Evolutionary conservation across 1,139 yeast genomes (phyloP).

Genomic region (Suhomyces coccinellae): DNA sequence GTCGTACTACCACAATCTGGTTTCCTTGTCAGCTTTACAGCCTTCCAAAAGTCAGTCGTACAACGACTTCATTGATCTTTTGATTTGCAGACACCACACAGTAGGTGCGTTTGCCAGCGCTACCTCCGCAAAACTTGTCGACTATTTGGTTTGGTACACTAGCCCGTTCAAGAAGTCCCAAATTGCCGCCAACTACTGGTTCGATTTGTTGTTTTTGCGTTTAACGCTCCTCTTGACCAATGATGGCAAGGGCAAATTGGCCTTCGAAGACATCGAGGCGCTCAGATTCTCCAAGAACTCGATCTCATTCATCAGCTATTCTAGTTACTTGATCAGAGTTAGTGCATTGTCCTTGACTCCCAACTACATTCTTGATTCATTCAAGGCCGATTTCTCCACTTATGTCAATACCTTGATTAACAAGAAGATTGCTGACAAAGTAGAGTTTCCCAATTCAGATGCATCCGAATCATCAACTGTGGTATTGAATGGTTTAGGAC

Average conservation of each 20-base stretch:
- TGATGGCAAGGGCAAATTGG: constrained; percentile 19
- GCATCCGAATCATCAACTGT: constrained; percentile 14
- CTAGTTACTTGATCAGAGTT: constrained; percentile 32
- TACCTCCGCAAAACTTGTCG: constrained; percentile 32
- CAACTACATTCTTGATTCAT: constrained; percentile 22
- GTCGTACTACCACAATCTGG: constrained; percentile 17
- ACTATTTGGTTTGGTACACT: constrained; percentile 29
- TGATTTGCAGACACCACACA: constrained; percentile 39
- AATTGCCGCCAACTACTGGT: constrained; percentile 42
- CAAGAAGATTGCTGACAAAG: constrained; percentile 19
- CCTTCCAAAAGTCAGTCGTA: constrained; percentile 7
- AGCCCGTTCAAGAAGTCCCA: constrained; percentile 36
- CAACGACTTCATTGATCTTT: constrained; percentile 33
- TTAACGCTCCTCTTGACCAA: constrained; percentile 27
- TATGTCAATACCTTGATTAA: constrained; percentile 30
- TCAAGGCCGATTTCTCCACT: constrained; percentile 33
- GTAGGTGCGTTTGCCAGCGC: constrained; percentile 32
- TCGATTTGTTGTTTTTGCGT: constrained; percentile 31
- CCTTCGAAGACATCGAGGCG: constrained; percentile 20
- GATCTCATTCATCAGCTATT: constrained; percentile 29
- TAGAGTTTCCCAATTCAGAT: constrained; percentile 38
- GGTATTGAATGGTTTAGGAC: constrained; percentile 6
- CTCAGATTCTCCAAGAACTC: constrained; percentile 30
- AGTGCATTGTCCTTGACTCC: constrained; percentile 18
- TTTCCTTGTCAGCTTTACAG: constrained; percentile 6